These are phyloP conservation scores for Mimosa bimucronata DNA, from an alignment of 306 rosid species.

Conservation along the genomic window DNA sequence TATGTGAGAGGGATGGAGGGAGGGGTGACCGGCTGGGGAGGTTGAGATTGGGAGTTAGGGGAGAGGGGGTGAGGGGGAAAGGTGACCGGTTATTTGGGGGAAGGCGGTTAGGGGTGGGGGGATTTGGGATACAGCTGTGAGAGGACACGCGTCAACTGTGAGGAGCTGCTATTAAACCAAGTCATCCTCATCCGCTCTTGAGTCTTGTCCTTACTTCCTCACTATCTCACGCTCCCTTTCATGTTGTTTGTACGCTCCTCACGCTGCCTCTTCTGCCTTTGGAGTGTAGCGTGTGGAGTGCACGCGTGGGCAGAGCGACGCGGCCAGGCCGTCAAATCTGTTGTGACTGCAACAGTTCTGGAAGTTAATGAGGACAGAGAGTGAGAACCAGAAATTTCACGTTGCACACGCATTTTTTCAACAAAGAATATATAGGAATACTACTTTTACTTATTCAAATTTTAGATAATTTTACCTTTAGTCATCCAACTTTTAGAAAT, in stretches of 20 bases:
- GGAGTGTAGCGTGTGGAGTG: not conserved
- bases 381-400: conserved; percentile 40
- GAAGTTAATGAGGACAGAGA: conserved; percentile 46
- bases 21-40: conserved; percentile 70
- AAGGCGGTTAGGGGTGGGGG: conserved; percentile 62
- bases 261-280: not conserved
- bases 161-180: conserved; percentile 48
- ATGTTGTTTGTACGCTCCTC: not conserved
- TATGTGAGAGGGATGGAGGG: conserved; percentile 43
- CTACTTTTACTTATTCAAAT: too few relatives aligned
- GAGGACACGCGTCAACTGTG: conserved; percentile 76
- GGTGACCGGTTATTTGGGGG: conserved; percentile 67
- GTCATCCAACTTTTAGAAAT: too few relatives aligned
- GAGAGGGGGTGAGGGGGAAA: conserved; percentile 43
- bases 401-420: too few relatives aligned
- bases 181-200: conserved; percentile 31
- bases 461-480: too few relatives aligned
- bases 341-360: conserved; percentile 39
- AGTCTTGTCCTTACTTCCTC: not conserved
- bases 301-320: conserved; percentile 13
- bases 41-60: conserved; percentile 48
- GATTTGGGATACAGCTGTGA: conserved; percentile 93
- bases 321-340: not conserved
- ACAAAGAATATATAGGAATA: too few relatives aligned
- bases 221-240: conserved; percentile 25